These are phyloP conservation scores for Periglandula ipomoeae DNA, from an alignment of 2,329 filamentous ascomycete genomes.

Conservation along the genomic window DNA sequence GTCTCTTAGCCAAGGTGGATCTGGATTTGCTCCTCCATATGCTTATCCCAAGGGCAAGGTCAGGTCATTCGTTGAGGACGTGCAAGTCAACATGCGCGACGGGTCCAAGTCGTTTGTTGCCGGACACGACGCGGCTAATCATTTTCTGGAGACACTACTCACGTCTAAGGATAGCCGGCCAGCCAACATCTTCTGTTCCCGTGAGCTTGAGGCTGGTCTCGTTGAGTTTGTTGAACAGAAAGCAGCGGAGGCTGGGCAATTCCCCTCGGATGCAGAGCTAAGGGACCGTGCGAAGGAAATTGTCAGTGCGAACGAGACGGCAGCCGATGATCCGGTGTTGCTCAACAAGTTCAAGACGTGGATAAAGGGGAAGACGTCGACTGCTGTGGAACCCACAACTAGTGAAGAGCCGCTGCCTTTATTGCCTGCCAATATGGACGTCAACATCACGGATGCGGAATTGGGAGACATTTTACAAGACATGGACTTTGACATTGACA, in stretches of 20 bases:
- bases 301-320: constrained; percentile 34
- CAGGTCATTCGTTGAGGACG: constrained; percentile 23
- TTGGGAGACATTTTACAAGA: constrained; percentile 2
- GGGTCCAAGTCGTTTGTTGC: constrained; percentile 33
- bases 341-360: constrained; percentile 45
- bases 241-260: constrained; percentile 25
- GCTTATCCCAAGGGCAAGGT: constrained; percentile 33
- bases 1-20: constrained; percentile 40
- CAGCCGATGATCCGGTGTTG: constrained; percentile 45
- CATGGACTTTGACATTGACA: constrained; percentile 6
- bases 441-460: constrained; percentile 24
- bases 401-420: constrained; percentile 6
- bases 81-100: constrained; percentile 24
- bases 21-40: constrained; percentile 48
- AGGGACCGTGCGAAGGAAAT: constrained; percentile 39
- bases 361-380: constrained; percentile 23
- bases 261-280: constrained; percentile 41
- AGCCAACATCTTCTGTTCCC: constrained; percentile 46
- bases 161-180: constrained; percentile 34
- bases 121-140: constrained; percentile 35
- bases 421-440: constrained; percentile 21
- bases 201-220: constrained; percentile 48
- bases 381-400: background rate
- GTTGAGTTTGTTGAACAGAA: constrained; percentile 36
- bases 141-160: constrained; percentile 35